phyloP scores from a whole-genome alignment of 345 rosid species.

The Gynandropsis gynandra region DNA sequence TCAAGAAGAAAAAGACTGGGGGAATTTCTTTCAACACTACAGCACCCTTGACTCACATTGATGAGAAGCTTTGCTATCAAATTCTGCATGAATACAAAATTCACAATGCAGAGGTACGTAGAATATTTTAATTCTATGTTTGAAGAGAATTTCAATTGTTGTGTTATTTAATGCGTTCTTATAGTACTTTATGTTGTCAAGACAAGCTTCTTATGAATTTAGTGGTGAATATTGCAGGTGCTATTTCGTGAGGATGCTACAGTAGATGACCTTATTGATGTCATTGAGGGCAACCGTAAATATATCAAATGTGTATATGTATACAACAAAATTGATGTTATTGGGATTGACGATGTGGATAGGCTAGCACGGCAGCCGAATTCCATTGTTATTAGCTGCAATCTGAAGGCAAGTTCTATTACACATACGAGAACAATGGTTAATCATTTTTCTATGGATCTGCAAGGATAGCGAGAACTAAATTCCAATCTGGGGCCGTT shows the following conservation, averaged over 20 bases:
- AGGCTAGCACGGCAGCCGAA: constrained; percentile 84
- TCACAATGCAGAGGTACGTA: constrained; percentile 92
- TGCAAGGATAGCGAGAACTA: constrained; percentile 3
- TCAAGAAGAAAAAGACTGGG: constrained; percentile 93
- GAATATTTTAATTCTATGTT: background rate
- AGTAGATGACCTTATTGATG: constrained; percentile 96
- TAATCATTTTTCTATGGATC: background rate
- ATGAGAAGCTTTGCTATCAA: constrained; percentile 98
- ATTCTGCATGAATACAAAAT: constrained; percentile 98
- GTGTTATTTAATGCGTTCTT: constrained; percentile 11
- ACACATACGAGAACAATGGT: background rate
- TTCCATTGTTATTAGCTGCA: constrained; percentile 96
- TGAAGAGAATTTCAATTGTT: too few relatives aligned
- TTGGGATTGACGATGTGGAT: constrained; percentile 96
- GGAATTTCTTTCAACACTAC: constrained; percentile 99
- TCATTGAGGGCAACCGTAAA: constrained; percentile 95
- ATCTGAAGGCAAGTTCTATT: constrained; percentile 64
- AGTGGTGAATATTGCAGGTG: constrained; percentile 39
- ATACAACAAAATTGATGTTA: constrained; percentile 93
- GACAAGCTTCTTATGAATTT: constrained; percentile 7
- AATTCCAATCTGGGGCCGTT: background rate
- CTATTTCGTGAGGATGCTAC: constrained; percentile 98
- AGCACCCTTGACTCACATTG: constrained; percentile 72
- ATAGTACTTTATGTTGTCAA: constrained; percentile 1
- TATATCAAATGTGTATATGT: constrained; percentile 94